phyloP scores from a whole-genome alignment of 2,329 filamentous ascomycete species.

The Xylaria sp. region DNA sequence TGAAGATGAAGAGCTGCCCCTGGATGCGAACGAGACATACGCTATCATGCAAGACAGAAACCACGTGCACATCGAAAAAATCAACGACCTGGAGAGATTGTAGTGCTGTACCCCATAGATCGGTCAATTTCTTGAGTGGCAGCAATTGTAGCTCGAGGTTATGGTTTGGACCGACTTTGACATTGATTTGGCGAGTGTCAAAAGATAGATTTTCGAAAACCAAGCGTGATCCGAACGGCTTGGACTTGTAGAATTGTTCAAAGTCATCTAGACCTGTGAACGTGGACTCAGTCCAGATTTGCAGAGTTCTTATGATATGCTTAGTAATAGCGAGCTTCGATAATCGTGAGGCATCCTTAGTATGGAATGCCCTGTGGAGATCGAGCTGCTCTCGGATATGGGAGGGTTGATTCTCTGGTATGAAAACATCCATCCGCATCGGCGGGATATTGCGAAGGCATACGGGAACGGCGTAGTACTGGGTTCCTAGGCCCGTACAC shows the following conservation, averaged over 20 bases:
- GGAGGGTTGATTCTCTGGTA: constrained; percentile 61
- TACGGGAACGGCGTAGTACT: constrained; percentile 66
- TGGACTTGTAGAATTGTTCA: constrained; percentile 54
- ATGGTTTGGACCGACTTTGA: constrained; percentile 62
- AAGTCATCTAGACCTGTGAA: constrained; percentile 47
- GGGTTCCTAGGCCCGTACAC: constrained; percentile 66
- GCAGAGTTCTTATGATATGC: constrained; percentile 65
- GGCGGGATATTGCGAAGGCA: constrained; percentile 61
- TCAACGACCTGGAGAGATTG: constrained; percentile 60
- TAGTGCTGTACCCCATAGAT: constrained; percentile 57
- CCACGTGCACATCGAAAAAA: constrained; percentile 61
- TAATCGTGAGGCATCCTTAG: constrained; percentile 61
- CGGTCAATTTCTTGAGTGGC: constrained; percentile 55
- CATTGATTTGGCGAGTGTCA: constrained; percentile 58
- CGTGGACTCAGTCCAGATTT: constrained; percentile 60
- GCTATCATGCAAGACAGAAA: constrained; percentile 68
- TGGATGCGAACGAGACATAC: constrained; percentile 64
- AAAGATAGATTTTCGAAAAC: constrained; percentile 63
- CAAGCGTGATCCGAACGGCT: constrained; percentile 69
- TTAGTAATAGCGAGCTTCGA: constrained; percentile 62
- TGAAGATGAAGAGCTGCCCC: constrained; percentile 63
- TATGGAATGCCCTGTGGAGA: constrained; percentile 65
- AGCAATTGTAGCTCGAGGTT: constrained; percentile 65
- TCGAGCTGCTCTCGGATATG: constrained; percentile 60
- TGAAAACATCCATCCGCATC: constrained; percentile 68